phyloP scores from a whole-genome alignment of 768 basidiomycete genomes.

The Terana coerulea region DNA sequence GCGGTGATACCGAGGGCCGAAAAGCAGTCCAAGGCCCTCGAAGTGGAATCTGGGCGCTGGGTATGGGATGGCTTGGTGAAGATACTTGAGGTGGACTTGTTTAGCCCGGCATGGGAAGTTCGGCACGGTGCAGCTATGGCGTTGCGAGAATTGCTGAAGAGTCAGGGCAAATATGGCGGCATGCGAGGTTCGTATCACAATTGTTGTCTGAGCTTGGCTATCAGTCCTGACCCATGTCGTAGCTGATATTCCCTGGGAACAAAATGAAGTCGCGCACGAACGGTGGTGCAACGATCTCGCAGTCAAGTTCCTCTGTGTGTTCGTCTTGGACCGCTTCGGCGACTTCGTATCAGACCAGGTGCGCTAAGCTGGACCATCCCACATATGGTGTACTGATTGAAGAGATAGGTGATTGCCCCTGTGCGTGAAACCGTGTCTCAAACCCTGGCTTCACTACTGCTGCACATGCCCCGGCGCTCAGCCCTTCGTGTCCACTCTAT shows the following conservation, averaged over 20 bases:
- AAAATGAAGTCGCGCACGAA: slow-evolving; percentile 70
- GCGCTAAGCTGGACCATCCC: slow-evolving; percentile 7
- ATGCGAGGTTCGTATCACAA: slow-evolving; percentile 55
- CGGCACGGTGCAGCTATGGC: slow-evolving; percentile 94
- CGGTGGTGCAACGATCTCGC: slow-evolving; percentile 89
- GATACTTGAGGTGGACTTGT: slow-evolving; percentile 77
- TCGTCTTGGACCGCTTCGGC: slow-evolving; percentile 95
- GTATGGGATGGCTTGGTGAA: slow-evolving; percentile 83
- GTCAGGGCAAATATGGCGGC: slow-evolving; percentile 79
- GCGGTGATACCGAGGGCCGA: slow-evolving; percentile 75
- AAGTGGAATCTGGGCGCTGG: slow-evolving; percentile 74
- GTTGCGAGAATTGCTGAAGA: slow-evolving; percentile 79
- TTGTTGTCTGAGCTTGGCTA: slow-evolving; percentile 3
- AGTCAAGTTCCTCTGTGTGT: slow-evolving; percentile 80
- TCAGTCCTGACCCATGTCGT: slow-evolving; percentile 1
- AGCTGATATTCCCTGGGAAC: slow-evolving; percentile 50
- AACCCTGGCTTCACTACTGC: slow-evolving; percentile 82
- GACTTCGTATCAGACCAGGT: slow-evolving; percentile 95
- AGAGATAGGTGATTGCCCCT: slow-evolving; percentile 76
- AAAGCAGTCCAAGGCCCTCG: slow-evolving; percentile 74
- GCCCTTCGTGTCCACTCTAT: slow-evolving; percentile 78
- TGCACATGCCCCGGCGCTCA: slow-evolving; percentile 83
- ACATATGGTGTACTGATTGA: background rate
- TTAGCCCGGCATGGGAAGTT: slow-evolving; percentile 88
- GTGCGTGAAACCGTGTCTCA: slow-evolving; percentile 96